phyloP scores from a whole-genome alignment of 495 filamentous ascomycete species.

The Amniculicola lignicola region DNA sequence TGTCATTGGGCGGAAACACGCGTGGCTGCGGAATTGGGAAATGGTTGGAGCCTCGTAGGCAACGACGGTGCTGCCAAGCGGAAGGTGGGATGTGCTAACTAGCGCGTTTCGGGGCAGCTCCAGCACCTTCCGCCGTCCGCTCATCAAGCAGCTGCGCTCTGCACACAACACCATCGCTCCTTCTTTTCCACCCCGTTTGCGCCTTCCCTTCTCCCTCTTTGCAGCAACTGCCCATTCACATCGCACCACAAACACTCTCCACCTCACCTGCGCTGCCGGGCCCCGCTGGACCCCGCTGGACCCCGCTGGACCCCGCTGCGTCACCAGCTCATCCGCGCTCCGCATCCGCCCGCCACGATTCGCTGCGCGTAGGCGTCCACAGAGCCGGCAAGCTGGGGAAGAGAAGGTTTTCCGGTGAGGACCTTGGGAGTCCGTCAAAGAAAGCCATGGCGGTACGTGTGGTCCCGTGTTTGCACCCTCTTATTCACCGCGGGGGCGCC shows the following conservation, averaged over 20 bases:
- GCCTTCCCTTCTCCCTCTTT: not conserved
- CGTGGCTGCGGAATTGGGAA: not conserved
- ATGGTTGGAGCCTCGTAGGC: constrained; percentile 14
- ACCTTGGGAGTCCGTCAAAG: constrained; percentile 69
- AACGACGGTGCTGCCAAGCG: constrained; percentile 9
- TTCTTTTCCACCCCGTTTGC: not conserved
- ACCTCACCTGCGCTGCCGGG: too few species aligned
- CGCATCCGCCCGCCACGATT: constrained; percentile 13
- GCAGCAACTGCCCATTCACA: not conserved
- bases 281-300: too few species aligned
- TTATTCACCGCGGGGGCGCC: not conserved
- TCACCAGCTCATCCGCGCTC: too few species aligned
- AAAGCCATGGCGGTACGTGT: constrained; percentile 77
- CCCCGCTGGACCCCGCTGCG: too few species aligned
- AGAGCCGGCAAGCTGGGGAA: constrained; percentile 71
- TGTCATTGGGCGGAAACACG: not conserved
- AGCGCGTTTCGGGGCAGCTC: constrained; percentile 21
- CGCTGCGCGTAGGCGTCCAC: constrained; percentile 15
- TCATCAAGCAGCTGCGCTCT: not conserved
- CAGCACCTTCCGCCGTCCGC: constrained; percentile 16
- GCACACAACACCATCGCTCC: constrained; percentile 1
- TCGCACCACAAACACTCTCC: too few species aligned
- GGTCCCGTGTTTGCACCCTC: not conserved
- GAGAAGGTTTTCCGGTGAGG: constrained; percentile 78
- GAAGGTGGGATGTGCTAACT: constrained; percentile 13